These are phyloP conservation scores for Apiospora arundinis DNA, from an alignment of 2,329 filamentous ascomycete genomes.

Conservation along the genomic window DNA sequence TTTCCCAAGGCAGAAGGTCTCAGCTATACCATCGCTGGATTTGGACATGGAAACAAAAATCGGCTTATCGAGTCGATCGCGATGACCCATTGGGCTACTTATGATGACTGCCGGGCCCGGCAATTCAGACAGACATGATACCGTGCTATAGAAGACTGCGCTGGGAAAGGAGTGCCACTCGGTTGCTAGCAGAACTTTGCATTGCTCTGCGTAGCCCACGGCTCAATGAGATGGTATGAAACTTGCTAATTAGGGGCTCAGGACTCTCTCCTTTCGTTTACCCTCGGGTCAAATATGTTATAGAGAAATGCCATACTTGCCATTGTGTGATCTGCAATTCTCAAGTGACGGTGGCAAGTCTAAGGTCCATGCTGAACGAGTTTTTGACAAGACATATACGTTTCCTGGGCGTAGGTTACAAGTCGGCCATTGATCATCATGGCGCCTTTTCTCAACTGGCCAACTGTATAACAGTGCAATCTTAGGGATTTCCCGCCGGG, in stretches of 20 bases:
- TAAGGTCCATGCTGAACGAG: not conserved
- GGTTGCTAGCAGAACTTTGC: not conserved
- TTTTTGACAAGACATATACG: not conserved
- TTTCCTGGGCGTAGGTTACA: not conserved
- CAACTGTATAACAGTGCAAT: not conserved
- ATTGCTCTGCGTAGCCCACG: no score
- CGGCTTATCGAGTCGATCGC: not conserved
- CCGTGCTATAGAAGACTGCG: not conserved
- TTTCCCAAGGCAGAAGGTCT: not conserved
- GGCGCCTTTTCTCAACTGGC: not conserved
- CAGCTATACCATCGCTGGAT: not conserved
- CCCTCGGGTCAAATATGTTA: no score
- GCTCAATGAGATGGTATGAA: not conserved
- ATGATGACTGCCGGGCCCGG: not conserved
- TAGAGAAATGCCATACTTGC: no score
- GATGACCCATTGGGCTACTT: not conserved
- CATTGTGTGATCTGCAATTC: no score
- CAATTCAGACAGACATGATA: not conserved
- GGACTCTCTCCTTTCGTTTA: not conserved
- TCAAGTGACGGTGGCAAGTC: no score
- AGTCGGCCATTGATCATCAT: not conserved
- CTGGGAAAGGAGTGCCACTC: not conserved
- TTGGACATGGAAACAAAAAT: not conserved
- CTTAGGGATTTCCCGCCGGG: not conserved
- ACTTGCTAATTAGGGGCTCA: not conserved